phyloP scores from a whole-genome alignment of 176 grass and related monocot species.

The Lolium rigidum region DNA sequence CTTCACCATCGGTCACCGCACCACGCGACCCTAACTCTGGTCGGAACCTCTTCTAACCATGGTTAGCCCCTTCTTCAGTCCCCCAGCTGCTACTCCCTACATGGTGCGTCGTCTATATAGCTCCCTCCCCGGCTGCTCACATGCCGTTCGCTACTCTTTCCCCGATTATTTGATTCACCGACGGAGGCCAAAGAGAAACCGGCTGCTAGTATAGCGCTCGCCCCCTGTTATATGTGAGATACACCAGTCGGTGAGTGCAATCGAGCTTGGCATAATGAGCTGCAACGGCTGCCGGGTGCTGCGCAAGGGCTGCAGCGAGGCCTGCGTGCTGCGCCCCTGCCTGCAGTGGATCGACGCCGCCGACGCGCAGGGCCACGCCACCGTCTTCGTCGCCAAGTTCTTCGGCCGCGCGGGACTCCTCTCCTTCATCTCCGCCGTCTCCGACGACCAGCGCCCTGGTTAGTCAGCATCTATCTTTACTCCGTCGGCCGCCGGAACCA shows the following conservation, averaged over 20 bases:
- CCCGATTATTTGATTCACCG: not conserved
- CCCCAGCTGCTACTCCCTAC: not conserved
- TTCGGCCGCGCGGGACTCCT: constrained; percentile 94
- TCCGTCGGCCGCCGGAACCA: not conserved
- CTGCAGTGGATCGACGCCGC: constrained; percentile 81
- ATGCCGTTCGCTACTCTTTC: constrained; percentile 31
- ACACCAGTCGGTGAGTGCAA: not conserved
- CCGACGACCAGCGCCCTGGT: constrained; percentile 77
- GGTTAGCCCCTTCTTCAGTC: constrained; percentile 12
- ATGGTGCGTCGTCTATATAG: constrained; percentile 29
- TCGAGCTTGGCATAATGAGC: constrained; percentile 62
- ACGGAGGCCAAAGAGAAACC: not conserved
- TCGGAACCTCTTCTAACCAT: not conserved
- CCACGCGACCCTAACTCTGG: not conserved
- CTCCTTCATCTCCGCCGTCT: constrained; percentile 89
- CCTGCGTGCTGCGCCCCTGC: constrained; percentile 84
- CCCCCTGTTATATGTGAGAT: no score
- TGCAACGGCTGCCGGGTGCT: constrained; percentile 98
- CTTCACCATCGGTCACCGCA: constrained; percentile 15
- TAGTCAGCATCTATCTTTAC: not conserved
- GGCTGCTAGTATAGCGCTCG: no score
- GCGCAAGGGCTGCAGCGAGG: constrained; percentile 91
- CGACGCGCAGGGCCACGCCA: constrained; percentile 94
- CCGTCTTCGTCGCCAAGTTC: constrained; percentile 97
- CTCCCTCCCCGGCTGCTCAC: constrained; percentile 4